Conservation (phyloP, 768 basidiomycete species). For the Leccinum boreale region DNA sequence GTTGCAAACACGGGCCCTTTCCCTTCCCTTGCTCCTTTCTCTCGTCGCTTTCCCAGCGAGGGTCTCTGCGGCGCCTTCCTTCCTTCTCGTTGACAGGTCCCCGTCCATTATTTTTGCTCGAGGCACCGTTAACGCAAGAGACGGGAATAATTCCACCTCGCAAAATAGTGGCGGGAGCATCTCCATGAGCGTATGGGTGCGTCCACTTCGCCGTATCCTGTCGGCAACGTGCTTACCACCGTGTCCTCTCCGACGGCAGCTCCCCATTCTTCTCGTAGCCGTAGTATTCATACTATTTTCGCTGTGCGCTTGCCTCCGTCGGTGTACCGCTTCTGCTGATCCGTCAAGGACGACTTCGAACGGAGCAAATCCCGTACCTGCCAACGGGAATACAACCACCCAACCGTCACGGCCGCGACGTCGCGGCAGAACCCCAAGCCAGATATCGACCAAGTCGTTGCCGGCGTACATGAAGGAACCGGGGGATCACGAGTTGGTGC, state of each 20-base stretch:
- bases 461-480: constrained; percentile 84
- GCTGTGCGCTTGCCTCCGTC: constrained; percentile 22
- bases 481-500: constrained; percentile 77
- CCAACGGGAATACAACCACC: constrained; percentile 11
- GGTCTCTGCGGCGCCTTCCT: constrained; percentile 10
- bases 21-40: not conserved
- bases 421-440: constrained; percentile 66
- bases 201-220: not conserved
- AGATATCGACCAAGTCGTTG: constrained; percentile 73
- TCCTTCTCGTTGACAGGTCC: not conserved
- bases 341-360: not conserved
- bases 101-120: not conserved
- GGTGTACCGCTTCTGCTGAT: constrained; percentile 4
- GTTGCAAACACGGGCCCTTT: not conserved
- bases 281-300: constrained; percentile 20
- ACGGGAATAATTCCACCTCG: not conserved
- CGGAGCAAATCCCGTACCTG: not conserved
- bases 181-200: constrained; percentile 25
- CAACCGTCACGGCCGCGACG: constrained; percentile 9
- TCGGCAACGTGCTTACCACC: not conserved
- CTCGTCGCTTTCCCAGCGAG: not conserved
- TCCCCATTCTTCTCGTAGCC: constrained; percentile 27
- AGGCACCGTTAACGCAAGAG: not conserved
- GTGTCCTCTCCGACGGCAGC: constrained; percentile 6
- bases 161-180: constrained; percentile 2